Base-by-base conservation (phyloP, 2,329 filamentous ascomycete species). In the Graphiopsis chlorocephala region DNA sequence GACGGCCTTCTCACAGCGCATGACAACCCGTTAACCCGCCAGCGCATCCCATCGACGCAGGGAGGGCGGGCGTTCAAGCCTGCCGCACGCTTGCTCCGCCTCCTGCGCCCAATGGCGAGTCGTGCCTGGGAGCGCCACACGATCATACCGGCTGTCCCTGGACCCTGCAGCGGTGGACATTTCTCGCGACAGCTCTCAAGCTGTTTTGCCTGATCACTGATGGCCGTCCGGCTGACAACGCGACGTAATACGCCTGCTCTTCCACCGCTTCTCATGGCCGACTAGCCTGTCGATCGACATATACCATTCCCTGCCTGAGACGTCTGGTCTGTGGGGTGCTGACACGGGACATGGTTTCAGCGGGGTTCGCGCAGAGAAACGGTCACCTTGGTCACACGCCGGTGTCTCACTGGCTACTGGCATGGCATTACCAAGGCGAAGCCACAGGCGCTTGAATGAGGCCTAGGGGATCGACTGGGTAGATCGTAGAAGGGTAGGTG, bases 331-430 rank as follows among this genome's bases (percentile, higher is more conserved):
- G 59, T 61, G 59, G 35, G 47, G 53, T 58, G 33, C 55, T 35
- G 55, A 58, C 55, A 45, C 55, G 59, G 42, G 58, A 53, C 59
- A 53, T 53, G 59, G 59, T 61, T 52, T 61, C 59, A 52, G 59
- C 48, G 59, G 59, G 59, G 59, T 42, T 61, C 28, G 47, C 59
- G 52, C 59, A 58, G 59, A 61, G 59, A 48, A 61, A 53, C 59
- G 59, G 59, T 61, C 59, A 53, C 59, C 52, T 48, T 48, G 59
- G 59, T 61, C 59, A 61, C 59, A 61, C 59, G 59, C 59, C 59
- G 48, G 17, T 61, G 59, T 61, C 59, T 61, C 47, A 61, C 59
- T 61, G 59, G 59, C 48, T 38, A 35, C 59, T 61, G 20, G 59
- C 31, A 25, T 61, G 29, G 25, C 33, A 33, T 25, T 28, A 35